Evolutionary conservation across 169 alveolate genomes (phyloP).

Genomic region (Cardiosporidium cionae): DNA sequence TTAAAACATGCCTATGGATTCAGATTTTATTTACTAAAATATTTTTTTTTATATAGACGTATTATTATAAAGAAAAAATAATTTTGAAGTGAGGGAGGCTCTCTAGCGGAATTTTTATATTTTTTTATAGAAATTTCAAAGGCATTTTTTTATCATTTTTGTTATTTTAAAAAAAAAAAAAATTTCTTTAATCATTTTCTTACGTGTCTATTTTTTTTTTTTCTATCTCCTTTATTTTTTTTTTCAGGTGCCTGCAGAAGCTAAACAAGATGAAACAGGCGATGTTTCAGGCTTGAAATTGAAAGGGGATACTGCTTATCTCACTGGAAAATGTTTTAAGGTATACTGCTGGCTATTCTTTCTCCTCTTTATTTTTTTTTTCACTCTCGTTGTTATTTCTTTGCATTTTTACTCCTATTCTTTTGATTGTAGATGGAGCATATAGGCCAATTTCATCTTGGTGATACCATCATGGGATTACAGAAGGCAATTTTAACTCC

Average conservation of each 20-base stretch:
- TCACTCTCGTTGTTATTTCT: background rate
- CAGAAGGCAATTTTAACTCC: constrained; percentile 76
- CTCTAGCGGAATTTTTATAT: no score
- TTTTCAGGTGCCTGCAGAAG: constrained; percentile 25
- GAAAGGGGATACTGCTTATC: constrained; percentile 29
- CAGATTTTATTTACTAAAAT: no score
- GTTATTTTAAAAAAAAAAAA: background rate
- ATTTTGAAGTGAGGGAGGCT: no score
- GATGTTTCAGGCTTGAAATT: constrained; percentile 29
- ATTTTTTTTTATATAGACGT: no score
- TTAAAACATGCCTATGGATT: no score
- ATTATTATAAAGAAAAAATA: no score
- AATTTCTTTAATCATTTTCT: background rate
- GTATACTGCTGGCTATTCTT: background rate
- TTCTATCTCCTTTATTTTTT: background rate
- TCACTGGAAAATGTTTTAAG: constrained; percentile 12
- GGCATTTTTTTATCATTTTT: no score
- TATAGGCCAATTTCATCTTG: constrained; percentile 90
- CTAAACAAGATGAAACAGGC: constrained; percentile 18
- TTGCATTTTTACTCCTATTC: background rate
- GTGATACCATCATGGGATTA: constrained; percentile 91
- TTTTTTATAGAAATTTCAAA: no score
- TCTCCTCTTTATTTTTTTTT: background rate
- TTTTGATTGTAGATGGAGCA: background rate
- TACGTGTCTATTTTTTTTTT: background rate